Base-by-base conservation (phyloP, 179 eudicot species). In the Silene coronaria region DNA sequence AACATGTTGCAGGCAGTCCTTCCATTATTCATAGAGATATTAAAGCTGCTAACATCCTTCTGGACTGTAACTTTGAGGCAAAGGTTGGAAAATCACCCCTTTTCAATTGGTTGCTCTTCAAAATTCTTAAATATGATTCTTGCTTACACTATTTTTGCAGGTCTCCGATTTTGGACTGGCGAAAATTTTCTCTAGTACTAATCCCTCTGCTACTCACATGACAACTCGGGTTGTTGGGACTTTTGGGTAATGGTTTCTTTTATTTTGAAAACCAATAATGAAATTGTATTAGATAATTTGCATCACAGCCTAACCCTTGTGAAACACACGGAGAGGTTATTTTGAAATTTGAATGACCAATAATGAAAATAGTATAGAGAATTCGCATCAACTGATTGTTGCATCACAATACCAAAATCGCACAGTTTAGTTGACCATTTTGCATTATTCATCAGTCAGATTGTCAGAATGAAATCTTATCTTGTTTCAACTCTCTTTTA, bases 101-200 rank as follows among this genome's bases (percentile, higher is more conserved):
- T 23, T 38, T 32, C 59, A 69, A 6, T 59, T 23, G 45, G 45
- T 57, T 17, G 17, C 61, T 65, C 57, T 55, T 4, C 57, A 30
- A 32, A 23, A 0, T 48, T 42, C 22, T 16, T 69, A n/a, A 19
- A 14, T 19, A 38, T 26, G 36, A 19, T 60, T 63, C 62, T 21
- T 48, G 57, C 53, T 70, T 28, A 75, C 67, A 26, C 58, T 45
- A 51, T 32, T 36, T 34, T 60, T 67, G 73, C 79, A 86, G 89
- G 84, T 86, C 28, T 77, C 87, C 62, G 89, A 86, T 79, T 84
- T 86, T 65, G 89, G 89, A 72, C 69, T 86, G 53, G 87, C 87
- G 21, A 86, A 82, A 51, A 71, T 82, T 66, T 82, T 78, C 76
- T 78, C 87, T 0, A 79, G 67, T 65, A 64, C 76, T 26, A 77